These are phyloP conservation scores for Clarireedia monteithiana DNA, from an alignment of 2,329 filamentous ascomycete genomes.

Conservation along the genomic window DNA sequence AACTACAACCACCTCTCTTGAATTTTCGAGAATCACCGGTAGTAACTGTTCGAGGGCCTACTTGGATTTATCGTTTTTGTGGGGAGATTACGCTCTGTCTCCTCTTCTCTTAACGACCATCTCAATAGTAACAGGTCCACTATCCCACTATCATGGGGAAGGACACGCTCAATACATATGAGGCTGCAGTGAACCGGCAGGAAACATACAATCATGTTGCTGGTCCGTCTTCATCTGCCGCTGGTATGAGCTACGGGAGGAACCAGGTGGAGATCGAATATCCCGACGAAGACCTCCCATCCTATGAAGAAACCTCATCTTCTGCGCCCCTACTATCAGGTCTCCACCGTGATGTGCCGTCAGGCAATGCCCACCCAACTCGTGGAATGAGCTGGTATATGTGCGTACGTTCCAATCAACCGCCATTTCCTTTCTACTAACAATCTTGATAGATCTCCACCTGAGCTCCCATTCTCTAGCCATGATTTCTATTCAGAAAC, in stretches of 20 bases:
- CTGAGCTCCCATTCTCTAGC: slow-evolving; percentile 21
- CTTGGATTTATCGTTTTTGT: too few species aligned
- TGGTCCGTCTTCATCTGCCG: slow-evolving; percentile 20
- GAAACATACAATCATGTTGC: neutral
- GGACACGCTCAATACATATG: slow-evolving; percentile 1
- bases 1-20: too few species aligned
- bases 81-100: too few species aligned
- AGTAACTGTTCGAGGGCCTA: too few species aligned
- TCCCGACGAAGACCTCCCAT: slow-evolving; percentile 16
- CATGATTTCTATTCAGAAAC: slow-evolving; percentile 19
- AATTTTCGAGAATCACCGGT: too few species aligned
- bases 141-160: neutral
- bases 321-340: slow-evolving; percentile 2
- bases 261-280: slow-evolving; percentile 16
- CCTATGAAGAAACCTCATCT: slow-evolving; percentile 13
- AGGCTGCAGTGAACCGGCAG: neutral
- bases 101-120: too few species aligned
- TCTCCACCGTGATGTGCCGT: neutral
- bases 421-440: neutral
- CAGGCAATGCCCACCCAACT: neutral
- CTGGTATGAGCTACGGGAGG: slow-evolving; percentile 11
- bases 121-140: neutral
- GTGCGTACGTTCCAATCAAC: neutral
- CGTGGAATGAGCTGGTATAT: slow-evolving; percentile 1
- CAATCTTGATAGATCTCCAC: slow-evolving; percentile 11